A percentile compares a stretch with the other conserved stretches of the same genome.
phyloP scores from a whole-genome alignment of 495 filamentous ascomycete species.

The Podospora pseudoanserina region DNA sequence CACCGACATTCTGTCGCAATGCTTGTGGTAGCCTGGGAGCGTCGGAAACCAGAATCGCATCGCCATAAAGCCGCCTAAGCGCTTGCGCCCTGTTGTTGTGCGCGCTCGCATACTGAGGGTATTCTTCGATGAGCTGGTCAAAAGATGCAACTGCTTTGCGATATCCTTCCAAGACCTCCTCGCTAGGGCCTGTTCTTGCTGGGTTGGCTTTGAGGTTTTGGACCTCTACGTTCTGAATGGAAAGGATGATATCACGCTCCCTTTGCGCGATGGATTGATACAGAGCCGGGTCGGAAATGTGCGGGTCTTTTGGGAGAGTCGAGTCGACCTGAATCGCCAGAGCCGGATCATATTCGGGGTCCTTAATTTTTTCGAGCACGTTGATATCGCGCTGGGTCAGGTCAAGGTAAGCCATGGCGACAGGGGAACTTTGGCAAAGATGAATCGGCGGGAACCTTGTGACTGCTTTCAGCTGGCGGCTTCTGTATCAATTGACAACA shows the following conservation, averaged over 20 bases:
- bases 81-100: conserved; percentile 77
- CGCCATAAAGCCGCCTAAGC: conserved; percentile 56
- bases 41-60: conserved; percentile 40
- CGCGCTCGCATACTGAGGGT: conserved; percentile 69
- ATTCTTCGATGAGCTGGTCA: conserved; percentile 49
- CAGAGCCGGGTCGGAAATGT: conserved; percentile 39
- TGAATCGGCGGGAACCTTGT: not conserved
- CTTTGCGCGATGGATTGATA: conserved; percentile 38
- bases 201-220: conserved; percentile 40
- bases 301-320: conserved; percentile 59
- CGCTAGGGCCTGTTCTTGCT: conserved; percentile 14
- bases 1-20: conserved; percentile 29
- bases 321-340: conserved; percentile 52
- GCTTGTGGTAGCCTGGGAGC: conserved; percentile 22
- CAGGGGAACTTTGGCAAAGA: not conserved
- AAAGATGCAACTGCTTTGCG: conserved; percentile 44
- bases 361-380: conserved; percentile 74
- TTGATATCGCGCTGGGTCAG: conserved; percentile 68
- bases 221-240: conserved; percentile 48
- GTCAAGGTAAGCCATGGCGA: conserved; percentile 45
- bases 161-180: conserved; percentile 36
- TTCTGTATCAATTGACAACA: not conserved
- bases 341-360: conserved; percentile 65
- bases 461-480: not conserved
- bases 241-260: conserved; percentile 48